These are phyloP conservation scores for Saccharomycopsis crataegensis DNA, from an alignment of 1,139 yeast species.

Conservation along the genomic window DNA sequence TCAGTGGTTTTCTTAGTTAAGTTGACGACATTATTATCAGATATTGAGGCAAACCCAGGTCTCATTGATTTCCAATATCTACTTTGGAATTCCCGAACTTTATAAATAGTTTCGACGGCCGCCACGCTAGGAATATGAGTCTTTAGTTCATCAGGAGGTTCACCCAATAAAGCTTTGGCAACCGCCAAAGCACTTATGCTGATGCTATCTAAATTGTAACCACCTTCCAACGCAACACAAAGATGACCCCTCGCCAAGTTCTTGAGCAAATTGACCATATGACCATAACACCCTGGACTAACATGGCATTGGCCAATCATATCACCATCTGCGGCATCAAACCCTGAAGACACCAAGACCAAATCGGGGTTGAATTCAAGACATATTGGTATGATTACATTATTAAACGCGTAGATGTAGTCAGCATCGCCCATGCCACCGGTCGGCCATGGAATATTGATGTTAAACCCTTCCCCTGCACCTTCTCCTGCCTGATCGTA, in stretches of 20 bases:
- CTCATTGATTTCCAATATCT: constrained; percentile 81
- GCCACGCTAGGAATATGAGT: constrained; percentile 61
- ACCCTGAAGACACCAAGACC: constrained; percentile 89
- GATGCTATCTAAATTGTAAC: constrained; percentile 87
- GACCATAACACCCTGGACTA: constrained; percentile 92
- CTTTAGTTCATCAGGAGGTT: constrained; percentile 78
- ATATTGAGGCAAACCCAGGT: constrained; percentile 49
- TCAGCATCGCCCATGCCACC: constrained; percentile 96
- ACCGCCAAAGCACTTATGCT: constrained; percentile 89
- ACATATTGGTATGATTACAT: constrained; percentile 84
- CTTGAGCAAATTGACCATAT: constrained; percentile 89
- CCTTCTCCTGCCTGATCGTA: constrained; percentile 78
- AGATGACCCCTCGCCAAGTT: constrained; percentile 81
- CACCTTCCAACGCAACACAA: constrained; percentile 92
- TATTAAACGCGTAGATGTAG: constrained; percentile 84
- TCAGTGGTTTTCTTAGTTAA: constrained; percentile 13
- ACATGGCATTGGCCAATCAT: constrained; percentile 97
- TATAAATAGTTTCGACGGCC: constrained; percentile 79
- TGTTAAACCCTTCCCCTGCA: constrained; percentile 74
- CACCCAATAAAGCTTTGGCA: constrained; percentile 86
- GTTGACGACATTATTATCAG: constrained; percentile 13
- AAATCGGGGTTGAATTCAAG: constrained; percentile 89
- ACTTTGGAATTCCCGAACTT: constrained; percentile 74
- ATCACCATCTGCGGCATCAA: constrained; percentile 98
- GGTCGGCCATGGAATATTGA: constrained; percentile 93